A percentile compares a stretch with the other conserved stretches of the same genome.
Evolutionary conservation across 2,329 filamentous ascomycete species (phyloP).

Genomic region (Cucurbitaria berberidis): DNA sequence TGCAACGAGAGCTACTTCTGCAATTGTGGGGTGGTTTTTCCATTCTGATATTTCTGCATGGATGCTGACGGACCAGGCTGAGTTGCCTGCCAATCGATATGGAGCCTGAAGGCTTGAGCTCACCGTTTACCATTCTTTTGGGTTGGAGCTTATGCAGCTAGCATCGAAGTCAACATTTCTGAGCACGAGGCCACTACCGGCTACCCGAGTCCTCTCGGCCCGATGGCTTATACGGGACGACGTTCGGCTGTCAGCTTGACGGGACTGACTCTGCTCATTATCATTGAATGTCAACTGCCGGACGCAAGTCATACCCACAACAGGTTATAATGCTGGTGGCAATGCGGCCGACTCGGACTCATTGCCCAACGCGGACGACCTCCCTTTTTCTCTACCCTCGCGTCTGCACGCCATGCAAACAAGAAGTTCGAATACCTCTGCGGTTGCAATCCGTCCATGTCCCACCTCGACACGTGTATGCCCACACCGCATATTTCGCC

Average conservation of each 20-base stretch:
- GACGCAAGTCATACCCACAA: neutral
- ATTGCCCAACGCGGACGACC: constrained; percentile 4
- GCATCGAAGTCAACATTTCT: neutral
- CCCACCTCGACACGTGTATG: constrained; percentile 33
- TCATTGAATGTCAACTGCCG: neutral
- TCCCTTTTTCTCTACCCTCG: constrained; percentile 1
- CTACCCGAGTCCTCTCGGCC: neutral
- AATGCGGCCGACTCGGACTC: neutral
- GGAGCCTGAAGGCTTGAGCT: constrained; percentile 1
- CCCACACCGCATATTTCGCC: constrained; percentile 29
- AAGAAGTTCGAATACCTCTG: neutral
- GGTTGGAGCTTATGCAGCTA: constrained; percentile 7
- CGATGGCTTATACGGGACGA: neutral
- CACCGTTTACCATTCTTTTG: constrained; percentile 14
- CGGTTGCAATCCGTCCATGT: constrained; percentile 9
- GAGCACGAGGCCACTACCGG: neutral
- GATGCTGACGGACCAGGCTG: neutral
- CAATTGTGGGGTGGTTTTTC: neutral
- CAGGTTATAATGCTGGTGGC: constrained; percentile 12
- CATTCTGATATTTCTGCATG: neutral
- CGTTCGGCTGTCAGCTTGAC: constrained; percentile 1
- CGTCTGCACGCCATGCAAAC: neutral
- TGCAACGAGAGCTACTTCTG: neutral
- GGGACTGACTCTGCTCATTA: neutral
- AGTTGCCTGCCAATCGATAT: constrained; percentile 7